Conservation (phyloP, 371 early-diverging fungal species). For the Apophysomyces ossiformis region DNA sequence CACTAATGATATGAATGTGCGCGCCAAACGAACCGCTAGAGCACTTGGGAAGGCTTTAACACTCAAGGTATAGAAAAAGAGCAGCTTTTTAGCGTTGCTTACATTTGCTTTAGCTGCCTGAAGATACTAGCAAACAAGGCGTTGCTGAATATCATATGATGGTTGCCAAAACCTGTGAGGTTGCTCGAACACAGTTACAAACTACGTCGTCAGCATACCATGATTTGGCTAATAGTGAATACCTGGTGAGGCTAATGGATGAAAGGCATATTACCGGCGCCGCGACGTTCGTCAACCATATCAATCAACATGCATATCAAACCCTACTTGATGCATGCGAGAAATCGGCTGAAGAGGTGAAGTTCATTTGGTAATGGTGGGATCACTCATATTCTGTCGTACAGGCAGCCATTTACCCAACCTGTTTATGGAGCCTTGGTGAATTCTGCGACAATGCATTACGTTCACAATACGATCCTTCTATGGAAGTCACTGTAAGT, state of each 20-base stretch:
- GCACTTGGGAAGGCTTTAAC: conserved; percentile 12
- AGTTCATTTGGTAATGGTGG: neutral
- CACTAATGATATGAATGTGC: conserved; percentile 1
- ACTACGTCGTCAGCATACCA: neutral
- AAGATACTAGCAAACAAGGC: conserved; percentile 2
- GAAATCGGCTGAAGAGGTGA: conserved; percentile 19
- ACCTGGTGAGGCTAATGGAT: neutral
- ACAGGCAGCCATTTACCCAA: conserved; percentile 21
- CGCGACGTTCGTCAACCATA: conserved; percentile 13
- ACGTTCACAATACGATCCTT: conserved; percentile 17
- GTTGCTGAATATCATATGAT: conserved; percentile 10
- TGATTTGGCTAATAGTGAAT: conserved; percentile 7
- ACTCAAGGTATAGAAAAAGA: neutral
- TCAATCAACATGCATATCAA: conserved; percentile 24
- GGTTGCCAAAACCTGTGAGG: conserved; percentile 18
- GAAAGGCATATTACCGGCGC: neutral
- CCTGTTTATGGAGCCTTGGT: conserved; percentile 41
- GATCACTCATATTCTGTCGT: neutral
- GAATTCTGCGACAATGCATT: conserved; percentile 45
- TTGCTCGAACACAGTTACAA: conserved; percentile 18
- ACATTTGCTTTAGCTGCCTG: conserved; percentile 7
- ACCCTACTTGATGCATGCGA: conserved; percentile 14
- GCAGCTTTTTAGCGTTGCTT: neutral
- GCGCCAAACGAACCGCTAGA: neutral
- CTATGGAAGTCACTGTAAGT: conserved; percentile 17